Evolutionary conservation across 345 rosid species (phyloP).

Genomic region (Syzygium aqueum): DNA sequence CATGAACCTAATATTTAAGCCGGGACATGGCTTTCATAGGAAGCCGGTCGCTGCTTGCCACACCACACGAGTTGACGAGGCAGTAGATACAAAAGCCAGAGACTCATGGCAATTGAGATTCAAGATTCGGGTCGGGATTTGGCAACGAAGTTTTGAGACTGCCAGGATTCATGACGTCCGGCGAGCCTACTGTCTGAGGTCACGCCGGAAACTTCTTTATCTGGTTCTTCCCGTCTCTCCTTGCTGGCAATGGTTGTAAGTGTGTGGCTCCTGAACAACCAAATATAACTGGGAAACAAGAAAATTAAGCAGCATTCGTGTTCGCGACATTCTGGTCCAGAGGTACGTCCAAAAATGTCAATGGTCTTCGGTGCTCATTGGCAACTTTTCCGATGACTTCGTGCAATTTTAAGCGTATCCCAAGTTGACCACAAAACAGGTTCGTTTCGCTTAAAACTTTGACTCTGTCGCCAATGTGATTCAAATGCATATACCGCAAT

Average conservation of each 20-base stretch:
- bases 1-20: neutral
- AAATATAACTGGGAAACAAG: neutral
- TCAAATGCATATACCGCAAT: too few species aligned
- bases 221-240: slow-evolving; percentile 78
- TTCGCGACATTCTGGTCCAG: neutral
- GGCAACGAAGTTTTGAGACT: slow-evolving; percentile 82
- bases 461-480: too few species aligned
- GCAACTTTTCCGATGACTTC: too few species aligned
- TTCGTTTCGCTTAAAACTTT: too few species aligned
- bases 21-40: neutral
- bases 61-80: neutral
- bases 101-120: neutral
- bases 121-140: slow-evolving; percentile 27
- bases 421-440: too few species aligned
- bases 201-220: slow-evolving; percentile 83
- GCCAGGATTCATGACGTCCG: slow-evolving; percentile 87
- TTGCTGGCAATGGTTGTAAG: slow-evolving; percentile 44
- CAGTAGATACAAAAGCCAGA: neutral
- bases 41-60: neutral
- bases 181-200: slow-evolving; percentile 92
- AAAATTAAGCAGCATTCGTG: neutral
- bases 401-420: too few species aligned
- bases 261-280: slow-evolving; percentile 65
- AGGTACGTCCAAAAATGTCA: neutral
- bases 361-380: too few species aligned